Percentiles rank a stretch among this genome's conserved stretches.
Evolutionary conservation across 495 filamentous ascomycete species (phyloP).

Genomic region (Chaetomium fimeti): DNA sequence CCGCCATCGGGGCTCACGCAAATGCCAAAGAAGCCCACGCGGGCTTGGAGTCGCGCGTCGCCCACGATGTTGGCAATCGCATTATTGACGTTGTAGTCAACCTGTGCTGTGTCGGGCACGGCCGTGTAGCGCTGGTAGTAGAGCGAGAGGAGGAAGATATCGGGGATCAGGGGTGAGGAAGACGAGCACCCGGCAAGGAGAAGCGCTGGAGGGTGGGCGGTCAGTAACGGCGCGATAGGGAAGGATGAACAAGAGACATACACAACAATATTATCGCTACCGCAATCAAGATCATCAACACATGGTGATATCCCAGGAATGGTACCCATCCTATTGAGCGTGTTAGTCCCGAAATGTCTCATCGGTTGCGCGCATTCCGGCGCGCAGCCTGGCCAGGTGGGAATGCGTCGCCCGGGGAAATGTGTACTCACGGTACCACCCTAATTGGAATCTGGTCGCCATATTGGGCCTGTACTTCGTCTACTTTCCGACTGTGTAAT

Average conservation of each 20-base stretch:
- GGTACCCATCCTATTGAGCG: conserved; percentile 71
- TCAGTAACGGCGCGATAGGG: conserved; percentile 4
- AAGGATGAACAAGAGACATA: conserved; percentile 48
- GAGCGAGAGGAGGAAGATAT: conserved; percentile 75
- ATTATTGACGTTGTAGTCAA: conserved; percentile 74
- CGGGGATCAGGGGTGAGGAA: conserved; percentile 69
- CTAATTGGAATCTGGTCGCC: conserved; percentile 42
- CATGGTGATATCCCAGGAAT: conserved; percentile 97
- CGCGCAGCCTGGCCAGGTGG: background rate
- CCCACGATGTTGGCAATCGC: conserved; percentile 75
- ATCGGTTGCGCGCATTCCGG: background rate
- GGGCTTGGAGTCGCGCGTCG: conserved; percentile 61
- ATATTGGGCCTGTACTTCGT: conserved; percentile 20
- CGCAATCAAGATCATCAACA: conserved; percentile 95
- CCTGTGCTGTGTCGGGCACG: conserved; percentile 70
- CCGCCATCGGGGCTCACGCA: conserved; percentile 73
- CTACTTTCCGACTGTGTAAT: conserved; percentile 3
- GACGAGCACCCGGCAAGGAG: conserved; percentile 78
- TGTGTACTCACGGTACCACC: conserved; percentile 47
- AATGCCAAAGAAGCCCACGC: conserved; percentile 71
- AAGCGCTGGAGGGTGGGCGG: conserved; percentile 52
- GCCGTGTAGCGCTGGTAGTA: conserved; percentile 68
- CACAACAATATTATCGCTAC: conserved; percentile 92
- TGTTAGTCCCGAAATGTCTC: conserved; percentile 25
- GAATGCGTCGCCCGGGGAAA: background rate